Evolutionary conservation across 176 grass and related monocot genomes (phyloP).

Genomic region (Juncus effusus): DNA sequence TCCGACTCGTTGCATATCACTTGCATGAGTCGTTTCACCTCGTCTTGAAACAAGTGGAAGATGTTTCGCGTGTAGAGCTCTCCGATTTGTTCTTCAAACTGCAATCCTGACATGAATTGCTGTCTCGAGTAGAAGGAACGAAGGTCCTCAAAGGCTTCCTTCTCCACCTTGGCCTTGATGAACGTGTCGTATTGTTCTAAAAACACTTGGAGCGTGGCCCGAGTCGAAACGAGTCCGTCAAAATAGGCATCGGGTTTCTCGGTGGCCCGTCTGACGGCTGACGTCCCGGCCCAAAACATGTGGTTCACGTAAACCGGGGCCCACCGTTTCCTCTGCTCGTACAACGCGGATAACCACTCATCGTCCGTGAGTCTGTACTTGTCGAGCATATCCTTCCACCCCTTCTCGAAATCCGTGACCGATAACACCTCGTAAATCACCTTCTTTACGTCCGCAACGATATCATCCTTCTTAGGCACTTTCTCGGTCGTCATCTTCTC

Average conservation of each 20-base stretch:
- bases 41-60: slow-evolving; percentile 80
- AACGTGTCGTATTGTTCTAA: slow-evolving; percentile 68
- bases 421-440: slow-evolving; percentile 74
- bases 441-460: slow-evolving; percentile 61
- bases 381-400: slow-evolving; percentile 65
- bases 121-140: slow-evolving; percentile 82
- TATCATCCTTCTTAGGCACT: slow-evolving; percentile 54
- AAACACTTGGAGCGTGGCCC: slow-evolving; percentile 63
- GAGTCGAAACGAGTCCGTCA: slow-evolving; percentile 64
- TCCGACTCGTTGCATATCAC: slow-evolving; percentile 72
- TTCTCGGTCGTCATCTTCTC: slow-evolving; percentile 46
- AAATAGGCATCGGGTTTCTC: slow-evolving; percentile 77
- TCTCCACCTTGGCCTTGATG: slow-evolving; percentile 74
- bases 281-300: slow-evolving; percentile 81
- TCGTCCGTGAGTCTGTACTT: slow-evolving; percentile 58
- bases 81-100: slow-evolving; percentile 80
- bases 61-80: slow-evolving; percentile 78
- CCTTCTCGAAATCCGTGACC: slow-evolving; percentile 78
- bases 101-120: slow-evolving; percentile 70
- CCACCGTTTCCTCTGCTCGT: slow-evolving; percentile 69
- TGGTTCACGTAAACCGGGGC: slow-evolving; percentile 81
- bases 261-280: slow-evolving; percentile 48
- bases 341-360: slow-evolving; percentile 62
- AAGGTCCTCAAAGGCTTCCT: slow-evolving; percentile 79
- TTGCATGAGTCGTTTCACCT: slow-evolving; percentile 91